Base-by-base conservation (phyloP, 169 alveolate species). In the Cryptosporidium andersoni region DNA sequence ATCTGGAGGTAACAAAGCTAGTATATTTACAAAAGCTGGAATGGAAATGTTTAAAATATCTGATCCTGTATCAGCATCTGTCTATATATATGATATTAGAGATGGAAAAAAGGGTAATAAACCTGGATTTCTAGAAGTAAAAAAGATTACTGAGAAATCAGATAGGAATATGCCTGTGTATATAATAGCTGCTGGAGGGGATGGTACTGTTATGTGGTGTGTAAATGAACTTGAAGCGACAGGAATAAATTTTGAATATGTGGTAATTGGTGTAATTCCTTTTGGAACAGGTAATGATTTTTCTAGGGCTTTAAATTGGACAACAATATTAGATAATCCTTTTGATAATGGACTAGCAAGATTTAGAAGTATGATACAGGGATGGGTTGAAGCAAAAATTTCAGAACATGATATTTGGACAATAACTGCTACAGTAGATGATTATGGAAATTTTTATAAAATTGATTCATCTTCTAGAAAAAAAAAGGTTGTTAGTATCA, bases 221-320 rank as follows among this genome's bases (percentile, higher is more conserved):
- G 81, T 95, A 3, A 82, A 89, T 58, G 98, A 94, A 89, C 82
- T 95, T 81, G 92, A 91, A 16, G 88, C 74, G 16, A 92, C 93
- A 65, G 80, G 82, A n/a, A 90, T 95, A 39, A 91, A 94, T 58
- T 66, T 90, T 39, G 82, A 89, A 16, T 55, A 65, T 37, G 64
- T 94, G 66, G 94, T 93, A 12, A 80, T 96, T 48, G 97, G 97
- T 11, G 95, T 96, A 7, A 91, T 96, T 42, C 98, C 99, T 11
- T 96, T 93, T 88, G 99, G 99, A 42, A 95, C 99, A 12, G 99
- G 98, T 53, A 96, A 96, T 88, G 99, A 96, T 89, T 95, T 96
- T 65, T 95, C 98, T 14, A 89, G 94, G 45, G 96, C 97, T 7
- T 82, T 96, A 34, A 94, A 95, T 63, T 95, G 98, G 98, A 92